Evolutionary conservation across 169 alveolate species (phyloP).

Genomic region (Eimeria acervulina): DNA sequence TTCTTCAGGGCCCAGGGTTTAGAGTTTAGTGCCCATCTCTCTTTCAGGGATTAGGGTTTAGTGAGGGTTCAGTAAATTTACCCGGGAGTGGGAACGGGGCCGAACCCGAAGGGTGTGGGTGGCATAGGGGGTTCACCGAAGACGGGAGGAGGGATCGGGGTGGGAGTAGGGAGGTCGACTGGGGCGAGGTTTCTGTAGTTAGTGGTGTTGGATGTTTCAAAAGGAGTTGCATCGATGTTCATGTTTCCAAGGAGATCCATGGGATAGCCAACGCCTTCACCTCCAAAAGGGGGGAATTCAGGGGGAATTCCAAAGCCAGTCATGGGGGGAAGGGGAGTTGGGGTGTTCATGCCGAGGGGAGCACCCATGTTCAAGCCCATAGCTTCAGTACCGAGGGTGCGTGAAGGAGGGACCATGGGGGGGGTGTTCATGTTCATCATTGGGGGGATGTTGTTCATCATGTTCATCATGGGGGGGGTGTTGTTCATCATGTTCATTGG

Average conservation of each 20-base stretch:
- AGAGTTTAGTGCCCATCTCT: neutral
- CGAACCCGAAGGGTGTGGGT: constrained; percentile 51
- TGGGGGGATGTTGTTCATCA: neutral
- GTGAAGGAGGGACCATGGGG: constrained; percentile 21
- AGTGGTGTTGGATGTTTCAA: neutral
- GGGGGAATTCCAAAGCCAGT: neutral
- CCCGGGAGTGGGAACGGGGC: neutral
- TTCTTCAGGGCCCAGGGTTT: neutral
- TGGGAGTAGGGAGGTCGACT: neutral
- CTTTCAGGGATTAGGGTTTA: neutral
- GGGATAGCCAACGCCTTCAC: constrained; percentile 7
- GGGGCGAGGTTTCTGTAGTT: constrained; percentile 57
- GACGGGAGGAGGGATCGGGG: neutral
- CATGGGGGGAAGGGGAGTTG: neutral
- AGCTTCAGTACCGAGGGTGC: constrained; percentile 25
- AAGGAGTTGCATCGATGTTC: neutral
- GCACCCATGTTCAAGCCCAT: neutral
- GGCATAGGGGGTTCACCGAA: constrained; percentile 10
- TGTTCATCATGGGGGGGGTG: neutral
- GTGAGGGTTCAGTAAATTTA: neutral
- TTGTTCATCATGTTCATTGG: neutral
- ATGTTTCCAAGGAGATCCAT: neutral
- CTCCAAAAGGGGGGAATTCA: constrained; percentile 15
- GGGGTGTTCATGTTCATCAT: neutral
- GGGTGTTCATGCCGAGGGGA: neutral